Base-by-base conservation (phyloP, 1,284 basidiomycete genomes). In the Bjerkandera adusta region DNA sequence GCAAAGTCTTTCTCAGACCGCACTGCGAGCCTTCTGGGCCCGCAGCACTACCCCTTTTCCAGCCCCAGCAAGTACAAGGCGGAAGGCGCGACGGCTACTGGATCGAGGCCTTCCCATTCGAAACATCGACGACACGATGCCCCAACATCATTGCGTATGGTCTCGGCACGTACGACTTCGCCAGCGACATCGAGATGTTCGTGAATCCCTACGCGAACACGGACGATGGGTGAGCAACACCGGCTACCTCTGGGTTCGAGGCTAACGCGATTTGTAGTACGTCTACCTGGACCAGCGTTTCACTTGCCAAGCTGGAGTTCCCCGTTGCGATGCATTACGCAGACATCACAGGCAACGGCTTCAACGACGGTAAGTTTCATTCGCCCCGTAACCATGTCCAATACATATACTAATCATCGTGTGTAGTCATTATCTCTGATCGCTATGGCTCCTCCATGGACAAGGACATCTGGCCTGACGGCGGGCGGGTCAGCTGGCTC, bases 81-180 rank as follows among this genome's bases (percentile, higher is more conserved):
- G 36, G 38, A 1, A 44, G 27, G 41, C 29, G 49, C 8, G 60
- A 65, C 41, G 62, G 62, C 8, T 64, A 65, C 51, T 65, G 62
- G 59, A 41, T 64, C 30, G 47, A 61, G 16, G 59, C 61, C 3
- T 64, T 65, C 43, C 57, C 57, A 11, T 63, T 59, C 52, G 32
- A 45, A 27, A 43, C 43, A 4, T 49, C 11, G 1, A 36, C 55
- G 12, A 47, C 45, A 12, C 32, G 46, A 5, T 48, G 40, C 26
- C 61, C 58, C 5, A 57, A 65, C 33, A 44, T 65, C 36, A 50
- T 65, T 40, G 63, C 48, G 4, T 62, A 58, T 47, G 62, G 63
- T 1, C 53, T 64, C 12, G 62, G 63, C 15, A 52, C 53, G 34
- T 10, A 52, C 20, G 52, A 49, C 35, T 47, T 48, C 37, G 40